Evolutionary conservation across 345 rosid genomes (phyloP), one percentile per base, ranked within the genome.

Genomic region (Moricandia moricandioides): DNA sequence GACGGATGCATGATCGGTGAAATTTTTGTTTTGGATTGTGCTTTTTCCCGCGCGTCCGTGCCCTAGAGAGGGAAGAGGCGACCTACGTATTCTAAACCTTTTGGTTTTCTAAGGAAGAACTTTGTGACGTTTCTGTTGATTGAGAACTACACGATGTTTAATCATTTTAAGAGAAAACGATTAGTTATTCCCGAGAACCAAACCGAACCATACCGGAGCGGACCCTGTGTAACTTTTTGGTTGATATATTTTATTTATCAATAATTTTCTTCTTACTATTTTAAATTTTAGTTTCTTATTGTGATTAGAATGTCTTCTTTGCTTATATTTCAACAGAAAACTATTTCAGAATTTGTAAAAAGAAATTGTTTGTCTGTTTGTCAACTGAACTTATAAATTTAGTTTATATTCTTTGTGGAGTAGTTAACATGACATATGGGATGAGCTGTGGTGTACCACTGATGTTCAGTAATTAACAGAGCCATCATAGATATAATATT

Each of bases 31-130:
- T 27, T 57, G 17, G 54, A 8, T 47, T 31, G 16, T 17, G 60
- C 18, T 26, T 5, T 69, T 77, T 65, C 76, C 80, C 76, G 80
- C 80, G 76, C 33, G 39, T 47, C 6, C 68, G 8, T 33, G 65
- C 70, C 71, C 75, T 70, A 63, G 51, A 69, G 71, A 14, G 67
- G 14, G 10, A 37, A 43, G 76, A 29, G n/a, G 13, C 60, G 6
- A 34, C n/a, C n/a, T 12, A 34, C 10, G 47, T 52, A 4, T 47
- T 51, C 9, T 31, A 6, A 14, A 63, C 12, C 0, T 60, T 78
- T 66, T 61, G 0, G 26, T 49, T 67, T 78, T 72, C 35, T 1
- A 51, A 17, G 9, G 14, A 66, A 37, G 16, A 37, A 67, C 58
- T 2, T 66, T 24, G 9, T 35, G 69, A 5, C 77, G 77, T 71